Percentiles rank a stretch among this genome's conserved stretches.
Conservation (phyloP, 306 rosid genomes). For the Amphicarpaea edgeworthii region DNA sequence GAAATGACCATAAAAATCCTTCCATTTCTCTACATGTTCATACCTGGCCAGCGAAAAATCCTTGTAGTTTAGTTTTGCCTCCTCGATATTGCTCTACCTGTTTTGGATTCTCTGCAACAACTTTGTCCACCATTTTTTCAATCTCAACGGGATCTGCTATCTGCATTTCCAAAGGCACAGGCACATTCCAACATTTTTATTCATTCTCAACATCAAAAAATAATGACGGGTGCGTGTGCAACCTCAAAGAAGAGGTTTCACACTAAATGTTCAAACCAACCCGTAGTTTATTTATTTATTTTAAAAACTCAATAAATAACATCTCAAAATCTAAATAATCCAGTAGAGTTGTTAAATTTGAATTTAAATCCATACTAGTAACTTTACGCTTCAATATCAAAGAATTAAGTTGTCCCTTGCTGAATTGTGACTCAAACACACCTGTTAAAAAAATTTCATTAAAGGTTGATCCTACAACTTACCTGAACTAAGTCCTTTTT, state of each 20-base stretch:
- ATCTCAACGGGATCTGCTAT: slow-evolving; percentile 84
- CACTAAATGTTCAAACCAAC: not conserved
- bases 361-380: not conserved
- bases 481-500: slow-evolving; percentile 95
- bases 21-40: slow-evolving; percentile 30
- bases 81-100: slow-evolving; percentile 87
- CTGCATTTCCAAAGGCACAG: slow-evolving; percentile 56
- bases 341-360: slow-evolving; percentile 7
- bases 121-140: slow-evolving; percentile 81
- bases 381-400: not conserved
- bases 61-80: slow-evolving; percentile 88
- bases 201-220: slow-evolving; percentile 20
- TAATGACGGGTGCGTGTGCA: slow-evolving; percentile 1
- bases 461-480: slow-evolving; percentile 43
- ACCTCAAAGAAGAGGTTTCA: slow-evolving; percentile 14
- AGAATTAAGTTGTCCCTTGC: not conserved
- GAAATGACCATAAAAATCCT: not conserved
- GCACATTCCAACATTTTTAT: slow-evolving; percentile 18
- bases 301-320: slow-evolving; percentile 11
- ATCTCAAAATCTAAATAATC: slow-evolving; percentile 6
- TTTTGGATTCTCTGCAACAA: slow-evolving; percentile 85
- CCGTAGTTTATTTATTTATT: not conserved
- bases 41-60: slow-evolving; percentile 95
- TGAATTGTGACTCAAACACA: slow-evolving; percentile 16
- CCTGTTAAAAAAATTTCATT: not conserved